A percentile compares a stretch with the other conserved stretches of the same genome.
Conservation (phyloP, 192 early-diverging fungal genomes). For the Thoreauomyces humboldtii region DNA sequence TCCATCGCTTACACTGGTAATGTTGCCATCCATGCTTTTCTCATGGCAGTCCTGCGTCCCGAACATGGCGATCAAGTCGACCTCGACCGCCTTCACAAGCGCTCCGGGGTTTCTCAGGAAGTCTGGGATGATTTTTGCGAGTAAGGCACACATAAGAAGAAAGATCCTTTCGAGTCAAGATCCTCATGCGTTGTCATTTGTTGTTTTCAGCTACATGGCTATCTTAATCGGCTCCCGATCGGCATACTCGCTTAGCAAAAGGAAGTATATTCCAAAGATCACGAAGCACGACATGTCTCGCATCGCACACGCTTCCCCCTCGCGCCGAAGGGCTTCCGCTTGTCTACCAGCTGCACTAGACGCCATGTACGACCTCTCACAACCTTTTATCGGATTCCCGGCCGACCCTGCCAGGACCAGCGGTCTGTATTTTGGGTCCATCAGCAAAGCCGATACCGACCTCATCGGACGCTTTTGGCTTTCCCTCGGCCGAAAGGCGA, state of each 20-base stretch:
- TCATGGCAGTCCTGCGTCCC: neutral
- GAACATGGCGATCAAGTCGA: constrained; percentile 16
- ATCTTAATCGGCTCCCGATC: neutral
- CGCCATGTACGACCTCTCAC: neutral
- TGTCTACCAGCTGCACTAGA: neutral
- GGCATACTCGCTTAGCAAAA: no score
- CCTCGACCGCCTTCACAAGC: constrained; percentile 1
- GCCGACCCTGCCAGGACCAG: neutral
- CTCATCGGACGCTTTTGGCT: neutral
- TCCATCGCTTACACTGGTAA: no score
- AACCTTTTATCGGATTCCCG: neutral
- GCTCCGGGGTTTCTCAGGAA: neutral
- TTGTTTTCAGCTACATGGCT: neutral
- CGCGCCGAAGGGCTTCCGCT: neutral
- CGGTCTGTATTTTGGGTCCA: neutral
- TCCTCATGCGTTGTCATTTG: constrained; percentile 1
- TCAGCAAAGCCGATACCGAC: neutral
- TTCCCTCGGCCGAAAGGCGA: neutral
- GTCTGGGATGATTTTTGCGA: neutral
- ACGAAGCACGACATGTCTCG: neutral
- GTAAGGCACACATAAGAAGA: neutral
- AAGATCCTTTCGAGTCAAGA: neutral
- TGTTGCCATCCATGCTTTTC: no score
- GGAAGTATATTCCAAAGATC: neutral
- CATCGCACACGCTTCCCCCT: neutral